These are phyloP conservation scores for Colletotrichum lindemuthianum DNA, from an alignment of 2,329 filamentous ascomycete species.

Conservation along the genomic window DNA sequence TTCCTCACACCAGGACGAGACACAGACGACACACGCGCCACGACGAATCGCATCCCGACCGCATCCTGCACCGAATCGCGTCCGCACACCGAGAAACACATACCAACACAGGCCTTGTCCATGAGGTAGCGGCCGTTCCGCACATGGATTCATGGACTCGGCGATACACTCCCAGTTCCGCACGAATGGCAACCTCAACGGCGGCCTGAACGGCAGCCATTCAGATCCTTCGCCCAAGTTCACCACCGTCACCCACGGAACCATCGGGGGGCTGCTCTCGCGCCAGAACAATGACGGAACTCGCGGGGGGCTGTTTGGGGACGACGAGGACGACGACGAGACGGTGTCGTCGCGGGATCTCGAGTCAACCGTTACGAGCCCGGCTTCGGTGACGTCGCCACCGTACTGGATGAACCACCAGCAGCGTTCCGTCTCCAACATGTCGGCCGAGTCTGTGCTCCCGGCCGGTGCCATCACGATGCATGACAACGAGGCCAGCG, in stretches of 20 bases:
- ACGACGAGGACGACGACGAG: constrained; percentile 27
- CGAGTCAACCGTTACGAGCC: constrained; percentile 31
- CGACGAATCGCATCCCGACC: constrained; percentile 2
- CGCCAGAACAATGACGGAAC: constrained; percentile 28
- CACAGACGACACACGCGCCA: background rate
- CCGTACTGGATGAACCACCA: constrained; percentile 57
- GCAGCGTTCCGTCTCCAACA: constrained; percentile 49
- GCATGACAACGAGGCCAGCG: constrained; percentile 69
- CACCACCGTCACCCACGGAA: constrained; percentile 11
- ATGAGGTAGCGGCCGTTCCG: constrained; percentile 30
- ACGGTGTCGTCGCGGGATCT: constrained; percentile 8
- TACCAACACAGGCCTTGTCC: constrained; percentile 5
- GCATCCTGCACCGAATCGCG: background rate
- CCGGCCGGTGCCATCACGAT: constrained; percentile 66
- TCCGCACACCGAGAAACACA: constrained; percentile 3
- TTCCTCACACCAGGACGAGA: background rate
- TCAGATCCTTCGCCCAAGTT: constrained; percentile 15
- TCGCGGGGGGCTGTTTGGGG: constrained; percentile 26
- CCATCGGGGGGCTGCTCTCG: constrained; percentile 23
- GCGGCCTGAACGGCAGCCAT: constrained; percentile 24
- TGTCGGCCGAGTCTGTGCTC: constrained; percentile 61
- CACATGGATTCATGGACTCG: constrained; percentile 38
- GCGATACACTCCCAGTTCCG: constrained; percentile 33
- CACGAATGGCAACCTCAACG: constrained; percentile 26
- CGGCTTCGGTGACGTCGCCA: constrained; percentile 48